Conservation (phyloP, 805 yeast species). For the Blastobotrys attinorum region DNA sequence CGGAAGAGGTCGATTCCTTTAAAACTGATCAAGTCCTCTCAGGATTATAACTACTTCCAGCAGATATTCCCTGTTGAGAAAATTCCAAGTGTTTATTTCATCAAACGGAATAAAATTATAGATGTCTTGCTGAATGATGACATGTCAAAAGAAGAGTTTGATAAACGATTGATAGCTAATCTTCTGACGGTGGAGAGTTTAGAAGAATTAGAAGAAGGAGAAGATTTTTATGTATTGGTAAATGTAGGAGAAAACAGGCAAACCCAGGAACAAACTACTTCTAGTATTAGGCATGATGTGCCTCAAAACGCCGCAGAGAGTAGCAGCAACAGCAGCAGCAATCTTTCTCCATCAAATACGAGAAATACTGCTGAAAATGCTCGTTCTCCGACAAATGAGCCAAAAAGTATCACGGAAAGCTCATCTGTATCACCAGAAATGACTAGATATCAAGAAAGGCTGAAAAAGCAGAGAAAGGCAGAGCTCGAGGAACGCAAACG, state of each 20-base stretch:
- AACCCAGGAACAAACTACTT: background rate
- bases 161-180: background rate
- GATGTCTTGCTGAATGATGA: constrained; percentile 33
- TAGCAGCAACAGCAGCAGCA: too few relatives aligned
- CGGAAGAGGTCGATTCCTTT: constrained; percentile 33
- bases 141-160: background rate
- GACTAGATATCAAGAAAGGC: constrained; percentile 8
- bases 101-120: constrained; percentile 41
- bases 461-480: constrained; percentile 6
- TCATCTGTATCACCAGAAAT: background rate
- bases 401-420: background rate
- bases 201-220: background rate
- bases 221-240: background rate
- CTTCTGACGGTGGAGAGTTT: background rate
- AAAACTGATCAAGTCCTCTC: constrained; percentile 33
- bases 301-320: too few relatives aligned
- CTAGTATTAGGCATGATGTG: too few relatives aligned
- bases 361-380: background rate
- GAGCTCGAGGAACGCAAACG: constrained; percentile 46
- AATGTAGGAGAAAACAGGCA: background rate
- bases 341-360: background rate
- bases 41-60: constrained; percentile 40
- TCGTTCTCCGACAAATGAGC: background rate
- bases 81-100: constrained; percentile 50
- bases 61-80: constrained; percentile 46